A percentile compares a stretch with the other conserved stretches of the same genome.
These are phyloP conservation scores for Talaromyces amestolkiae DNA, from an alignment of 2,329 filamentous ascomycete genomes.

Conservation along the genomic window DNA sequence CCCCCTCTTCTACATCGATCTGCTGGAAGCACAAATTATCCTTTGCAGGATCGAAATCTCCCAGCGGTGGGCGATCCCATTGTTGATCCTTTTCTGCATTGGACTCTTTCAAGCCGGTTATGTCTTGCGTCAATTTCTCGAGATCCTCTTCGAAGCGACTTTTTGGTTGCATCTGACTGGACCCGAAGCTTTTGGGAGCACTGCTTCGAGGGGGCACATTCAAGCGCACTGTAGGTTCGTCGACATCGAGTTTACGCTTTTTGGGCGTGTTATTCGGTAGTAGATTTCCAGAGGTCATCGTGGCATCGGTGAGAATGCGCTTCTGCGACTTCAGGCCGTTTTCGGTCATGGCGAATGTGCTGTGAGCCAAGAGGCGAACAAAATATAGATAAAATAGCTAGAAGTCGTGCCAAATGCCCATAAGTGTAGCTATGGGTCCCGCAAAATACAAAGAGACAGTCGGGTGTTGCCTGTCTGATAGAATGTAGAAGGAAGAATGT, in stretches of 20 bases:
- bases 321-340: conserved; percentile 59
- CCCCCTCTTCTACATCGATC: conserved; percentile 92
- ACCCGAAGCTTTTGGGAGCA: conserved; percentile 56
- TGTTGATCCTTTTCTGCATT: conserved; percentile 92
- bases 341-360: conserved; percentile 38
- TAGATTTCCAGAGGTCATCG: conserved; percentile 63
- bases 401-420: not conserved
- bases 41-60: conserved; percentile 60
- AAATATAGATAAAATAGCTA: not conserved
- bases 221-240: conserved; percentile 50
- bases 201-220: conserved; percentile 60
- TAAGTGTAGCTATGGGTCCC: not conserved
- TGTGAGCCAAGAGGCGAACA: not conserved
- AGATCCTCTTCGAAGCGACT: conserved; percentile 90
- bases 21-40: conserved; percentile 86
- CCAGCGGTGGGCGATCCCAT: conserved; percentile 70
- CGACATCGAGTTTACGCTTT: conserved; percentile 74
- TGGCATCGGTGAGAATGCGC: conserved; percentile 67
- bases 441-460: not conserved
- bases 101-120: conserved; percentile 76
- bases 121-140: conserved; percentile 93
- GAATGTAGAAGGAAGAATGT: not conserved
- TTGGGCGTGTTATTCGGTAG: conserved; percentile 59
- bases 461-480: not conserved
- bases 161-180: conserved; percentile 69